Percentiles rank a stretch among this genome's conserved stretches.
Conservation (phyloP, 768 basidiomycete species). For the Candolleomyces efflorescens region DNA sequence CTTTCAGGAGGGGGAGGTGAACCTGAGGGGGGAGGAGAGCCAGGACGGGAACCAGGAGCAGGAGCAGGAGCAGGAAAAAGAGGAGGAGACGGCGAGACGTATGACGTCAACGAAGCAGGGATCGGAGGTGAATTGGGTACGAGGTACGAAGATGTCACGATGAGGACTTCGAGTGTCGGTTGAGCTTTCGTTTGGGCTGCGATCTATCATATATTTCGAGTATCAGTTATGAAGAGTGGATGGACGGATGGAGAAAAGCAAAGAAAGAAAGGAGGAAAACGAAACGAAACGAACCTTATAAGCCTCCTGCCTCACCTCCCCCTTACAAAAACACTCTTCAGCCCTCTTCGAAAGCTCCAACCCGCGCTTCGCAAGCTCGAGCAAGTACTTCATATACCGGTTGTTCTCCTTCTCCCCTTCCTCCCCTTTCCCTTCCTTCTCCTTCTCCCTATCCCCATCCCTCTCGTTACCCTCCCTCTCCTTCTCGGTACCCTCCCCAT, state of each 20-base stretch:
- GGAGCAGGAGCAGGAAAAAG: no score
- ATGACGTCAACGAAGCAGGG: no score
- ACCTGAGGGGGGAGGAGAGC: no score
- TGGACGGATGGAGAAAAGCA: neutral
- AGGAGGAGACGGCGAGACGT: no score
- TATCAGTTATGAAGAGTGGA: no score
- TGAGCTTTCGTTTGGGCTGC: no score
- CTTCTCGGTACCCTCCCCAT: neutral
- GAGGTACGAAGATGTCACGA: no score
- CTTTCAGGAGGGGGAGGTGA: no score
- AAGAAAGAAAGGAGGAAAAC: neutral
- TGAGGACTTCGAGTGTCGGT: no score
- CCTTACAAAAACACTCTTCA: neutral
- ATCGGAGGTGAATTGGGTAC: no score
- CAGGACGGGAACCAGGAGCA: no score
- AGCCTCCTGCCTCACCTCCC: slow-evolving; percentile 1
- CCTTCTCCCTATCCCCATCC: neutral
- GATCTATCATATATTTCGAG: no score
- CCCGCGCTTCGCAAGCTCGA: neutral
- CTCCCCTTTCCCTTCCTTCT: neutral
- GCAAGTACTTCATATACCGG: neutral
- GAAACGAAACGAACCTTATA: neutral
- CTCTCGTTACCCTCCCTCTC: neutral
- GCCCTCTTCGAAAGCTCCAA: neutral
- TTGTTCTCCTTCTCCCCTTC: neutral